phyloP scores from a whole-genome alignment of 345 rosid genomes.

The Brassica cretica region DNA sequence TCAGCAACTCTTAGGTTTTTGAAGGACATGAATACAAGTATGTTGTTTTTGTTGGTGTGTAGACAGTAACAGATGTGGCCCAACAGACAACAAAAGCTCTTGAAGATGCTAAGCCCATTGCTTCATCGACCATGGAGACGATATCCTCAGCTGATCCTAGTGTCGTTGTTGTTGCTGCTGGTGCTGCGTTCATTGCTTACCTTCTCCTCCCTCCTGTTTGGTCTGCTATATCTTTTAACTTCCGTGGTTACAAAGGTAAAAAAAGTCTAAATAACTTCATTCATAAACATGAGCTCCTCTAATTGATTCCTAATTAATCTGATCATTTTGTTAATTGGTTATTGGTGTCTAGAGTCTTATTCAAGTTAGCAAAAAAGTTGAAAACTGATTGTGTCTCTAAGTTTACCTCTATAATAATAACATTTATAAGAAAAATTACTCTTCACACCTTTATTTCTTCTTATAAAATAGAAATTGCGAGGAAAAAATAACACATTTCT shows the following conservation, averaged over 20 bases:
- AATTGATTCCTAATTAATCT: background rate
- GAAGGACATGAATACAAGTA: background rate
- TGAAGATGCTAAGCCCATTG: constrained; percentile 77
- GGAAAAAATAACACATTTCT: too few species aligned
- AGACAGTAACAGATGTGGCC: constrained; percentile 83
- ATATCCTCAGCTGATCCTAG: constrained; percentile 73
- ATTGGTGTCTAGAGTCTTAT: background rate
- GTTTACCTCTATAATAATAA: too few species aligned
- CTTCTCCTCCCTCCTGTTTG: constrained; percentile 79
- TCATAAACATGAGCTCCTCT: background rate
- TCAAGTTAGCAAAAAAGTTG: background rate
- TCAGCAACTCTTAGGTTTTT: background rate
- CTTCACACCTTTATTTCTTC: too few species aligned
- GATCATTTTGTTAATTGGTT: background rate
- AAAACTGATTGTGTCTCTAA: background rate
- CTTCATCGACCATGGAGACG: constrained; percentile 73
- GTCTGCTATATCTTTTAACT: constrained; percentile 62
- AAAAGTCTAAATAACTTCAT: background rate
- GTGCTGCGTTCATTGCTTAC: constrained; percentile 63
- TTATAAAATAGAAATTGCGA: too few species aligned
- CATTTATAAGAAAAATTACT: too few species aligned
- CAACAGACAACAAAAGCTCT: constrained; percentile 65
- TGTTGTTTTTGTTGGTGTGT: constrained; percentile 17
- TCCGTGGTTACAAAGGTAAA: constrained; percentile 92
- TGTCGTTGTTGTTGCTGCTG: constrained; percentile 69